Evolutionary conservation across 768 basidiomycete genomes (phyloP).

Genomic region (Termitomyces heimii): DNA sequence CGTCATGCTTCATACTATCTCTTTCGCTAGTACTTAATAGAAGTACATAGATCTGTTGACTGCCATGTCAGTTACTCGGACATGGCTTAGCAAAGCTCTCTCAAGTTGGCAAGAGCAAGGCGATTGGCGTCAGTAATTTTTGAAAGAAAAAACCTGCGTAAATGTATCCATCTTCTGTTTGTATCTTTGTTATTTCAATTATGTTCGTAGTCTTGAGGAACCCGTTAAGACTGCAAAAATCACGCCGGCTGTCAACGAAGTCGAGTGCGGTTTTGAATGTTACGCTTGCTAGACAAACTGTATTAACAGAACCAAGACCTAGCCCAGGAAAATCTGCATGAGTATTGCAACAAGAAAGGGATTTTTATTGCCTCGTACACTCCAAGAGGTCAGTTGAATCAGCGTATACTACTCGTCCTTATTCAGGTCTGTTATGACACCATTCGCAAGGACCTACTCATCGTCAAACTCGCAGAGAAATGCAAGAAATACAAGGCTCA

Average conservation of each 20-base stretch:
- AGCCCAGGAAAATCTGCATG: conserved; percentile 39
- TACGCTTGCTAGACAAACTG: background rate
- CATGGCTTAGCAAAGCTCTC: too few species aligned
- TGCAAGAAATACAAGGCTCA: conserved; percentile 42
- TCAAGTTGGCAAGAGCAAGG: conserved; percentile 37
- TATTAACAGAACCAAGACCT: conserved; percentile 24
- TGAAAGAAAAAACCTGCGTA: conserved; percentile 47
- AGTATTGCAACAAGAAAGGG: conserved; percentile 42
- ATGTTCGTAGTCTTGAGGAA: conserved; percentile 25
- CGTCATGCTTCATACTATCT: too few species aligned
- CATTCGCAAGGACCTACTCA: conserved; percentile 40
- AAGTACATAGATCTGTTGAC: too few species aligned
- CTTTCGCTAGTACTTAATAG: too few species aligned
- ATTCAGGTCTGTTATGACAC: conserved; percentile 19
- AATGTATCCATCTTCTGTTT: background rate
- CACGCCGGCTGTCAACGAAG: conserved; percentile 42
- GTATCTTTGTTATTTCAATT: background rate
- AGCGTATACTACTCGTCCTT: background rate
- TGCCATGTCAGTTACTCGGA: too few species aligned
- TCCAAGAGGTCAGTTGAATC: conserved; percentile 30
- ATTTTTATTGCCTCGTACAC: conserved; percentile 45
- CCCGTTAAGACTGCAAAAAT: conserved; percentile 36
- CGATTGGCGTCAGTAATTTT: conserved; percentile 59
- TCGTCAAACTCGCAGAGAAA: conserved; percentile 39
- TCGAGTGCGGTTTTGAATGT: conserved; percentile 27